phyloP scores from a whole-genome alignment of 805 yeast genomes.

The Teunomyces lycoperdinae region DNA sequence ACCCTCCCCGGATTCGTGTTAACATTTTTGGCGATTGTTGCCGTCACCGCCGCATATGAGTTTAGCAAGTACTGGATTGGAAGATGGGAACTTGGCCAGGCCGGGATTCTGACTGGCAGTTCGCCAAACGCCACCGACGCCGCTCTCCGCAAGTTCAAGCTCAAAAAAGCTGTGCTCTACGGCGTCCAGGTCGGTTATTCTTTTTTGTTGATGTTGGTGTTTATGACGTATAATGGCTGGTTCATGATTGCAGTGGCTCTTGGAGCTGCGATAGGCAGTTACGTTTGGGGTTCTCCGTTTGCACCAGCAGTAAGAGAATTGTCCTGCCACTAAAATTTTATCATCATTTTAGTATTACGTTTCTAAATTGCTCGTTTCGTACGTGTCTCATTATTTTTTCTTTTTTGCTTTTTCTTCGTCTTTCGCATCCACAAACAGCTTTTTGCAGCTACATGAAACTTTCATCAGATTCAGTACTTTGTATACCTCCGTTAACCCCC shows the following conservation, averaged over 20 bases:
- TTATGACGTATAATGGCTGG: slow-evolving; percentile 89
- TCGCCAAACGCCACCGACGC: slow-evolving; percentile 5
- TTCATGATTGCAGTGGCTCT: slow-evolving; percentile 67
- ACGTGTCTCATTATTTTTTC: not conserved
- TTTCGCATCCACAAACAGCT: slow-evolving; percentile 4
- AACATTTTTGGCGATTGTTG: slow-evolving; percentile 48
- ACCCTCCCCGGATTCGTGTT: slow-evolving; percentile 49
- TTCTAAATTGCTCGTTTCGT: not conserved
- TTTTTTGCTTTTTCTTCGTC: too few species aligned
- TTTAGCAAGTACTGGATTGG: slow-evolving; percentile 35
- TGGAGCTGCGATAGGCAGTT: slow-evolving; percentile 73
- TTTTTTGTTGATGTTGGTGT: slow-evolving; percentile 71
- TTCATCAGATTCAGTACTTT: too few species aligned
- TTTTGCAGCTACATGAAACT: not conserved
- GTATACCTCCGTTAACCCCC: too few species aligned
- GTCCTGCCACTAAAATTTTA: slow-evolving; percentile 30
- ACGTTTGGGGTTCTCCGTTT: slow-evolving; percentile 46
- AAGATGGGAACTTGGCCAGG: slow-evolving; percentile 25
- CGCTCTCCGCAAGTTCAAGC: slow-evolving; percentile 13
- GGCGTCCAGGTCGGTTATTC: slow-evolving; percentile 69
- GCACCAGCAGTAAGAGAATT: slow-evolving; percentile 12
- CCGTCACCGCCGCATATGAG: slow-evolving; percentile 60
- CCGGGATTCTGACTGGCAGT: slow-evolving; percentile 6
- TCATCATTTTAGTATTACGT: not conserved
- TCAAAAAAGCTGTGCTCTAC: slow-evolving; percentile 46